Conservation (phyloP, 495 filamentous ascomycete species). For the Evernia prunastri region DNA sequence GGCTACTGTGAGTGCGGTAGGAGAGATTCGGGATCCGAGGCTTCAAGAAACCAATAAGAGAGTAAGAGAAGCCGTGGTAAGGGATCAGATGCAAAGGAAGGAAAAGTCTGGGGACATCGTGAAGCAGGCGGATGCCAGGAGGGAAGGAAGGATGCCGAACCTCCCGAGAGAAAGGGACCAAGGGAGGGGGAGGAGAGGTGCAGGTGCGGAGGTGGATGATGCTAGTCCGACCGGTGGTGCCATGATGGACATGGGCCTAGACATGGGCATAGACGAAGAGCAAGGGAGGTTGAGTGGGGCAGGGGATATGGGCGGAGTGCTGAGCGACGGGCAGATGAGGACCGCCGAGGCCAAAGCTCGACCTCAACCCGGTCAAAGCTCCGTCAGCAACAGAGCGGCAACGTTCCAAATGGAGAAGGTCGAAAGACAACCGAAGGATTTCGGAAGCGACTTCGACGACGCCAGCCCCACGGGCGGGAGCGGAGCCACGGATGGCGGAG, state of each 20-base stretch:
- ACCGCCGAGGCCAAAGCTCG: constrained; percentile 10
- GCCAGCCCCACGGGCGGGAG: constrained; percentile 10
- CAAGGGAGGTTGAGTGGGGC: constrained; percentile 4
- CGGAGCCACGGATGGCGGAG: constrained; percentile 2
- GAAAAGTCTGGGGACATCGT: constrained; percentile 1
- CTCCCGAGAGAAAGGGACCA: background rate
- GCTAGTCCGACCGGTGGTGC: constrained; percentile 26
- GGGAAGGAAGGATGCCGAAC: constrained; percentile 14
- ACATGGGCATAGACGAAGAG: constrained; percentile 10
- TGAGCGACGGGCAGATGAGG: constrained; percentile 20
- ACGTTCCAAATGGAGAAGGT: constrained; percentile 19
- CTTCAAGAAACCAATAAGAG: constrained; percentile 5
- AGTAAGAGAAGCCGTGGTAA: background rate
- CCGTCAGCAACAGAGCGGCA: constrained; percentile 10
- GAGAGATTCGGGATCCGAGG: constrained; percentile 18
- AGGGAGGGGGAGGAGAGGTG: constrained; percentile 8
- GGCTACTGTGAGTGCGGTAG: constrained; percentile 12
- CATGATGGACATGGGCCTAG: constrained; percentile 18
- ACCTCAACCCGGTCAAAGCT: background rate
- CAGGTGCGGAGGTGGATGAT: constrained; percentile 13
- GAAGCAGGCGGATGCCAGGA: constrained; percentile 15
- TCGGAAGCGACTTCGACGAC: constrained; percentile 15
- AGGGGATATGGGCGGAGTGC: constrained; percentile 1
- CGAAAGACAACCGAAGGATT: constrained; percentile 12
- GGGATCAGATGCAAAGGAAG: constrained; percentile 1